phyloP scores from a whole-genome alignment of 2,329 filamentous ascomycete genomes.

The Arthrobotrys conoides region DNA sequence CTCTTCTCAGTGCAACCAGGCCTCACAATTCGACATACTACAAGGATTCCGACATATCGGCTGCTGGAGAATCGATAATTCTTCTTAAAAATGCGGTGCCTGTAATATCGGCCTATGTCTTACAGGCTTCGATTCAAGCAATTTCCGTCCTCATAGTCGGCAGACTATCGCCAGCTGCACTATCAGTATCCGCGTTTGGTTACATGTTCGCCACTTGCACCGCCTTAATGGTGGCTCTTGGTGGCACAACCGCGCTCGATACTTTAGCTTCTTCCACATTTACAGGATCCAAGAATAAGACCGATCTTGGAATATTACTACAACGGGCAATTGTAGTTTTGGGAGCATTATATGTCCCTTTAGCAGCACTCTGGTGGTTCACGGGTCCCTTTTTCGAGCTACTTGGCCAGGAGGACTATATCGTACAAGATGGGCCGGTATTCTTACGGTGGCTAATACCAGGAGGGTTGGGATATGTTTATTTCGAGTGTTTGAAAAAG shows the following conservation, averaged over 20 bases:
- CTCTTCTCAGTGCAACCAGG: neutral
- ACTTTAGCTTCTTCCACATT: slow-evolving; percentile 86
- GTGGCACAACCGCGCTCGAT: slow-evolving; percentile 87
- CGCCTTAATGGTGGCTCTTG: slow-evolving; percentile 87
- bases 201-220: slow-evolving; percentile 96
- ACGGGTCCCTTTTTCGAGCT: slow-evolving; percentile 81
- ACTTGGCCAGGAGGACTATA: slow-evolving; percentile 82
- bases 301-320: slow-evolving; percentile 82
- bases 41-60: slow-evolving; percentile 20
- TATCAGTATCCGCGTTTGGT: slow-evolving; percentile 86
- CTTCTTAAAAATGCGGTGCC: slow-evolving; percentile 79
- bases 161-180: slow-evolving; percentile 81
- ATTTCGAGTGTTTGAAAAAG: slow-evolving; percentile 87
- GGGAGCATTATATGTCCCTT: slow-evolving; percentile 76
- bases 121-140: slow-evolving; percentile 89
- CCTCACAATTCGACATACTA: neutral
- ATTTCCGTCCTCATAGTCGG: slow-evolving; percentile 85
- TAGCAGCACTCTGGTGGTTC: slow-evolving; percentile 81
- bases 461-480: slow-evolving; percentile 87
- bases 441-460: slow-evolving; percentile 83
- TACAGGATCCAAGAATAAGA: slow-evolving; percentile 83
- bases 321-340: slow-evolving; percentile 83
- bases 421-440: slow-evolving; percentile 79
- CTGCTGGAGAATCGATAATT: slow-evolving; percentile 75
- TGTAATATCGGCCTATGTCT: slow-evolving; percentile 85